Evolutionary conservation across 352 stramenopile species (phyloP).

Genomic region (Aphanomyces invadans): DNA sequence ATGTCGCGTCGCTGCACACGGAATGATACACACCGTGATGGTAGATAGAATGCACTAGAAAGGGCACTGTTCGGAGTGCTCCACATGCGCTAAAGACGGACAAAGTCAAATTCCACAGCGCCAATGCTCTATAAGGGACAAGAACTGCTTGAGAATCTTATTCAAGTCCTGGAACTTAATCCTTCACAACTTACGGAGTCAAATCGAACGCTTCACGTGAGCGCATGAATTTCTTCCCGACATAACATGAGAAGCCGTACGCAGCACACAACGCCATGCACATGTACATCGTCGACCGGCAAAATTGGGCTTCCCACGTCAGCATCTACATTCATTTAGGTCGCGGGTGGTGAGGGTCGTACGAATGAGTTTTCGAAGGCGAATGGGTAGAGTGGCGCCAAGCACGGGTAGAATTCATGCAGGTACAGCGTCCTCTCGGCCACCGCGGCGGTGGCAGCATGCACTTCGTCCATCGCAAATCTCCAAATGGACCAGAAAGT

Average conservation of each 20-base stretch:
- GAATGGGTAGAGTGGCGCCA: constrained; percentile 14
- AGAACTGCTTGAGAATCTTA: neutral
- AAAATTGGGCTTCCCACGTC: constrained; percentile 57
- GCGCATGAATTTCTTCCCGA: constrained; percentile 62
- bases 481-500: neutral
- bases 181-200: neutral
- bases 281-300: constrained; percentile 47
- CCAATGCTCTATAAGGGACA: constrained; percentile 46
- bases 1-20: constrained; percentile 61
- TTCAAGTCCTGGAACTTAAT: no score
- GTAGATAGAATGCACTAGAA: constrained; percentile 81
- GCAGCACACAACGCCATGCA: constrained; percentile 45
- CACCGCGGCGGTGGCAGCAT: neutral
- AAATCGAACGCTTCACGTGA: constrained; percentile 77
- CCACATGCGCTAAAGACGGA: constrained; percentile 75
- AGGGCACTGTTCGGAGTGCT: constrained; percentile 60
- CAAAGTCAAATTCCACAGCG: constrained; percentile 72
- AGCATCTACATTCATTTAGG: constrained; percentile 28
- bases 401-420: constrained; percentile 6
- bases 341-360: neutral
- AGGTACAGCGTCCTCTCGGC: neutral
- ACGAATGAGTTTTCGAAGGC: constrained; percentile 23
- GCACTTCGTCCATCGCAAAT: neutral
- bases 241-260: constrained; percentile 74
- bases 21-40: constrained; percentile 70